Evolutionary conservation across 2,329 filamentous ascomycete species (phyloP).

Genomic region (Aspergillus sp.): DNA sequence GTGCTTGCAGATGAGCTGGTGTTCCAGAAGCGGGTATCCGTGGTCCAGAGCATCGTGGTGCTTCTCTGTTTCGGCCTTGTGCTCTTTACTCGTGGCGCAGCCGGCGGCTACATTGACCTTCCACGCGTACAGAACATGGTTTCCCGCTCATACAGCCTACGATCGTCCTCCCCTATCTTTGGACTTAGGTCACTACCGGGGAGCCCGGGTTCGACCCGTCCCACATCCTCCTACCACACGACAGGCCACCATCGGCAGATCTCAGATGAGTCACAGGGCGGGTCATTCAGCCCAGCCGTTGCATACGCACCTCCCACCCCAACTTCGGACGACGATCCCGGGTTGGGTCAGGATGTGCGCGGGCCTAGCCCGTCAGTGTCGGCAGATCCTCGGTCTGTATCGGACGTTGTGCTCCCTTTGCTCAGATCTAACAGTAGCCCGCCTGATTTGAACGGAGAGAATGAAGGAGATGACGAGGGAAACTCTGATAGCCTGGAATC

Average conservation of each 20-base stretch:
- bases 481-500: not conserved
- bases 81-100: conserved; percentile 63
- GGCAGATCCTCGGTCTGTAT: conserved; percentile 20
- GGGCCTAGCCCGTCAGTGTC: conserved; percentile 9
- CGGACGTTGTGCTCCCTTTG: conserved; percentile 23
- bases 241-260: conserved; percentile 30
- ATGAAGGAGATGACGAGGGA: conserved; percentile 12
- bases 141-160: conserved; percentile 44
- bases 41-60: conserved; percentile 84
- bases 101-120: conserved; percentile 46
- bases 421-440: conserved; percentile 35
- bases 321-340: conserved; percentile 30
- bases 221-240: conserved; percentile 31
- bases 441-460: conserved; percentile 24
- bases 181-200: conserved; percentile 36
- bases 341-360: conserved; percentile 16
- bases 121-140: conserved; percentile 50
- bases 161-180: conserved; percentile 37
- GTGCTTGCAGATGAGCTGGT: conserved; percentile 90
- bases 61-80: conserved; percentile 84
- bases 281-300: conserved; percentile 30
- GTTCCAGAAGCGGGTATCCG: conserved; percentile 84
- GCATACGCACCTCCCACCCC: conserved; percentile 43
- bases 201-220: conserved; percentile 39
- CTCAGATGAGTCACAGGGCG: conserved; percentile 36